Conservation (phyloP, 2,329 filamentous ascomycete species). For the Fusarium sp. region DNA sequence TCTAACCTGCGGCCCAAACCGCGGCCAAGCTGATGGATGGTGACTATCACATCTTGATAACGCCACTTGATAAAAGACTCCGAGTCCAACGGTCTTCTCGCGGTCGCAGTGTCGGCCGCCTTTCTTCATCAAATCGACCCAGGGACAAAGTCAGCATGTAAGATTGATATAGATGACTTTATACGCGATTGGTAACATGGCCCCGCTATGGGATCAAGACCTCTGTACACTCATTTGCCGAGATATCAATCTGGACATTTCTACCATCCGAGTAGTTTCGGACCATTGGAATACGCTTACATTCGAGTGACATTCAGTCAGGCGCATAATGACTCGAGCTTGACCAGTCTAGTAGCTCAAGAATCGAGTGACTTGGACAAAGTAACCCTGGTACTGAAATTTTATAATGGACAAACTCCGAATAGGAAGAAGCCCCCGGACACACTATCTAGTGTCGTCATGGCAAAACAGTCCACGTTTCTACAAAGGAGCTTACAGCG, state of each 20-base stretch:
- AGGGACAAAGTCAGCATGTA: constrained; percentile 10
- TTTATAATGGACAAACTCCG: neutral
- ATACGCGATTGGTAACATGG: neutral
- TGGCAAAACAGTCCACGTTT: neutral
- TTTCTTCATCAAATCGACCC: constrained; percentile 7
- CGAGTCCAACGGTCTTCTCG: neutral
- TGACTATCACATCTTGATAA: constrained; percentile 25
- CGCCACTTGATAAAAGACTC: constrained; percentile 34
- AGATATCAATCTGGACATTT: neutral
- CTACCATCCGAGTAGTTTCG: neutral
- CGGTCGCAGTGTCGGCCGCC: constrained; percentile 17
- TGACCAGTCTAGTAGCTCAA: neutral
- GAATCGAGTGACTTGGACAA: neutral
- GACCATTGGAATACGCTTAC: neutral
- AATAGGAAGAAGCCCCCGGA: neutral
- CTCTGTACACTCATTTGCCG: neutral
- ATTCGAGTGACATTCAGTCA: neutral
- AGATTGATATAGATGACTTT: constrained; percentile 1
- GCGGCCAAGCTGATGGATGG: constrained; percentile 37
- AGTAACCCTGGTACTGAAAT: neutral
- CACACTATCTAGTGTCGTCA: neutral
- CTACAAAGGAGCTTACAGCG: neutral
- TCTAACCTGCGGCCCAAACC: constrained; percentile 38
- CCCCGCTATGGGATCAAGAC: neutral
- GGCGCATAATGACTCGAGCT: neutral